A percentile compares a stretch with the other conserved stretches of the same genome.
Conservation (phyloP, 768 basidiomycete species). For the Trametopsis cervina region DNA sequence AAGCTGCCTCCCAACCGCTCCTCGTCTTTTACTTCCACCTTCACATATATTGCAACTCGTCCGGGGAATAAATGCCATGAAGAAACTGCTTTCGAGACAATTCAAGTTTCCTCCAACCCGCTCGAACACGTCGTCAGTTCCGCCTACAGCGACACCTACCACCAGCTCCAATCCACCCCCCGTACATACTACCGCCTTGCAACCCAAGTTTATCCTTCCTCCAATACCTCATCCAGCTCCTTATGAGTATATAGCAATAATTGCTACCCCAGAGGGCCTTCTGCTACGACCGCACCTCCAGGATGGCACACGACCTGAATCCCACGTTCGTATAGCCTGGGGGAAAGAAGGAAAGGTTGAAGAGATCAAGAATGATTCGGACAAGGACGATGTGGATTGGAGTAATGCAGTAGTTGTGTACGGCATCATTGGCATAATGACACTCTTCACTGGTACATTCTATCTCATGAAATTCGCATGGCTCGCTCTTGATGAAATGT, state of each 20-base stretch:
- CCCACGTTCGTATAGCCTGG: constrained; percentile 53
- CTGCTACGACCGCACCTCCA: constrained; percentile 52
- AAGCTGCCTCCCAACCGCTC: no score
- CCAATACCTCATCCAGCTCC: constrained; percentile 73
- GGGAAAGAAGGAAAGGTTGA: constrained; percentile 48
- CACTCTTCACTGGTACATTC: constrained; percentile 59
- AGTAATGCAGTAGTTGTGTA: constrained; percentile 52
- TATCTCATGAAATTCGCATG: constrained; percentile 3
- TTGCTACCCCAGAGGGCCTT: constrained; percentile 56
- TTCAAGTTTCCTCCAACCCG: constrained; percentile 12
- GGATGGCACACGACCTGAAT: constrained; percentile 24
- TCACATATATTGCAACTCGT: no score
- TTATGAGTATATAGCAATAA: constrained; percentile 58
- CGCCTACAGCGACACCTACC: neutral
- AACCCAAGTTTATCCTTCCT: constrained; percentile 58
- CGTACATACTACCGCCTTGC: constrained; percentile 31
- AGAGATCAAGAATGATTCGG: constrained; percentile 34
- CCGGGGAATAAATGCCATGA: no score
- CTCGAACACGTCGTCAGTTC: neutral
- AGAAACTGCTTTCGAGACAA: constrained; percentile 10
- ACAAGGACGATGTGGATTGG: constrained; percentile 43
- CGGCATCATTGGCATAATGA: constrained; percentile 70
- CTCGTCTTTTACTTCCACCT: no score
- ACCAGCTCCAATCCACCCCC: constrained; percentile 6
- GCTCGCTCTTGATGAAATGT: constrained; percentile 1